Percentiles rank a stretch among this genome's conserved stretches.
Evolutionary conservation across 2,329 filamentous ascomycete species (phyloP).

Genomic region (Colletotrichum lini): DNA sequence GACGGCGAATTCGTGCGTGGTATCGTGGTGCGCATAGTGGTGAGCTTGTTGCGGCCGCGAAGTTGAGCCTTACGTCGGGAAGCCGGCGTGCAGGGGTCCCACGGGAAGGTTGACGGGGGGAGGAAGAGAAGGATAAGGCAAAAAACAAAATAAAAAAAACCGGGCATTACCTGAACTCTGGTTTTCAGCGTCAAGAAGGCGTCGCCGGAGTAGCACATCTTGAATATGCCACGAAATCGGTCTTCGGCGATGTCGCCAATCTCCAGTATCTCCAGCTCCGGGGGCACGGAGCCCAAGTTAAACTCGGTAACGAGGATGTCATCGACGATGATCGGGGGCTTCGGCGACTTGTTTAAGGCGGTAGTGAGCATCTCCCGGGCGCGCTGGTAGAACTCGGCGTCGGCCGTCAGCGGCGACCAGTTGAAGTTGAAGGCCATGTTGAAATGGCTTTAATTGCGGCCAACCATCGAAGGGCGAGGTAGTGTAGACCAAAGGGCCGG

Average conservation of each 20-base stretch:
- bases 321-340: conserved; percentile 98
- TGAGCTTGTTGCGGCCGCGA: conserved; percentile 22
- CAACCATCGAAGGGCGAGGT: conserved; percentile 42
- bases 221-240: conserved; percentile 97
- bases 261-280: conserved; percentile 96
- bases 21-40: conserved; percentile 8
- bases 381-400: conserved; percentile 90
- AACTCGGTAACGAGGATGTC: conserved; percentile 98
- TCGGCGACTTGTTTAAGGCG: conserved; percentile 96
- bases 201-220: conserved; percentile 98
- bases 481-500: conserved; percentile 35
- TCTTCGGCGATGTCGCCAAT: conserved; percentile 98
- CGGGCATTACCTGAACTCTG: conserved; percentile 81
- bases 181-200: conserved; percentile 96
- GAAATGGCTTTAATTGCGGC: conserved; percentile 59
- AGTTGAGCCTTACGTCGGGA: conserved; percentile 19
- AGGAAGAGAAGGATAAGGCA: conserved; percentile 26
- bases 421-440: conserved; percentile 99
- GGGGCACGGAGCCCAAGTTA: conserved; percentile 94
- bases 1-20: conserved; percentile 6
- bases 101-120: conserved; percentile 6
- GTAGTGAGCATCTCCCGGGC: conserved; percentile 95
- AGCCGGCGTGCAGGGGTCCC: conserved; percentile 15
- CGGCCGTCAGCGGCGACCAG: conserved; percentile 98
- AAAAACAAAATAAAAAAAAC: conserved; percentile 28